Base-by-base conservation (phyloP, 2,329 filamentous ascomycete genomes). In the Dryadomyces quercus-mongolicae region DNA sequence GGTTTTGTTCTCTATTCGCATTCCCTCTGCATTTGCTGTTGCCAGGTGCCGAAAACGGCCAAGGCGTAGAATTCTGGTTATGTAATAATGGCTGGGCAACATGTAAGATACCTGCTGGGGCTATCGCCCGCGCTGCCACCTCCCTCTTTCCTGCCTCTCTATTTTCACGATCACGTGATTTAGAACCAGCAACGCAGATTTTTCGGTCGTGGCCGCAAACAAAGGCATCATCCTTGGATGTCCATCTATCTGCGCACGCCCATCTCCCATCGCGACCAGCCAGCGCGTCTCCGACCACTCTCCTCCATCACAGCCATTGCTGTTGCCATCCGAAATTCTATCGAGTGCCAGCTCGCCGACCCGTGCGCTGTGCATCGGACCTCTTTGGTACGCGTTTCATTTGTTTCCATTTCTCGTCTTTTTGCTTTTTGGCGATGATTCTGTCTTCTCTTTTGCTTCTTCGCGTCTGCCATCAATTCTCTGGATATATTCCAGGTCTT, bases 121-220 rank as follows among this genome's bases (percentile, higher is more conserved):
- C 38, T 42, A 13, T 42, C 25, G 38, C 12, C 38, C 38, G 16
- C 15, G 43, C 43, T 45, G 13, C 45, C 12, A 16, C 21, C 22
- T 51, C 38, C 21, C 20, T 31, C 38, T 18, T 50, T 31, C 49
- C 21, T 15, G 16, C 25, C 12, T 46, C 50, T 34, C 22, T 10
- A 18, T 15, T 22, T 38, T 16, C 25, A 46, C n/a, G 1, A 40
- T 40, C 51, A 53, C 51, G 51, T 53, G 51, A 53, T 31, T 48
- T 42, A 1, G 8, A 3, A 25, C 38, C 51, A 53, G 34, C 51
- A 53, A 40, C n/a, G 44, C 51, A 53, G 51, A 48, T 48, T 46
- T 53, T 53, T 53, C 42, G 13, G n/a, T 12, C 18, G 13, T 34
- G 20, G 7, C 22, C 31, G 16, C 42, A 9, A 31, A 4, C 4